These are phyloP conservation scores for Candida nanaspora DNA, from an alignment of 805 yeast species.

Conservation along the genomic window DNA sequence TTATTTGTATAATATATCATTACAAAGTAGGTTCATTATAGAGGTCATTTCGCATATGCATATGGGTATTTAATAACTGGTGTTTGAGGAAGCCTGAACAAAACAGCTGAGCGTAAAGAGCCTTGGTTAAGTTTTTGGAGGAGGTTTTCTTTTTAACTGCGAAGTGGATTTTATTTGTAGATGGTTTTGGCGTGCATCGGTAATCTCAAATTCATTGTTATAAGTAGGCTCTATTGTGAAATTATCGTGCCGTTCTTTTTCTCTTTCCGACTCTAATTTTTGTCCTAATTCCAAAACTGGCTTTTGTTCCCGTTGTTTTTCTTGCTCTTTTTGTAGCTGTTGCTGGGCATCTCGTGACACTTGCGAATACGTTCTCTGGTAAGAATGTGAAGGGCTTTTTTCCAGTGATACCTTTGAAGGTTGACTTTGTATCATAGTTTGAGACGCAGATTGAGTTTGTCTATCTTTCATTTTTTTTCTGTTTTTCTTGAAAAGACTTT, in stretches of 20 bases:
- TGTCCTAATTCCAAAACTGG: too few relatives aligned
- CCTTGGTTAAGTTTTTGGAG: neutral
- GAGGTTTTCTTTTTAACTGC: slow-evolving; percentile 1
- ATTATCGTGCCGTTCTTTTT: neutral
- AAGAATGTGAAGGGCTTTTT: slow-evolving; percentile 4
- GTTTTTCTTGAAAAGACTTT: slow-evolving; percentile 40
- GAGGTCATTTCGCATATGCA: too few relatives aligned
- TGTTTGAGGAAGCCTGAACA: too few relatives aligned
- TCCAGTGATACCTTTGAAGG: neutral
- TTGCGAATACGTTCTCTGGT: slow-evolving; percentile 25
- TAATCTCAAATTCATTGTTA: neutral
- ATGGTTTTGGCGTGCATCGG: neutral
- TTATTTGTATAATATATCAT: too few relatives aligned
- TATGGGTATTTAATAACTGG: too few relatives aligned
- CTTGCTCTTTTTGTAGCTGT: slow-evolving; percentile 26
- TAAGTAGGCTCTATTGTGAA: neutral
- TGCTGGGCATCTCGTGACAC: slow-evolving; percentile 34
- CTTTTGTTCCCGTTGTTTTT: neutral
- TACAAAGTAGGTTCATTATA: too few relatives aligned
- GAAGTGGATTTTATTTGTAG: neutral
- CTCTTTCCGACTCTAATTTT: too few relatives aligned
- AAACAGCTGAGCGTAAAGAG: too few relatives aligned
- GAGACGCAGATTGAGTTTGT: neutral
- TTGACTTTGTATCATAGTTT: neutral
- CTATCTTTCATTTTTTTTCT: slow-evolving; percentile 20